A percentile compares a stretch with the other conserved stretches of the same genome.
Conservation (phyloP, 2,329 filamentous ascomycete genomes). For the Fusarium pseudograminearum region DNA sequence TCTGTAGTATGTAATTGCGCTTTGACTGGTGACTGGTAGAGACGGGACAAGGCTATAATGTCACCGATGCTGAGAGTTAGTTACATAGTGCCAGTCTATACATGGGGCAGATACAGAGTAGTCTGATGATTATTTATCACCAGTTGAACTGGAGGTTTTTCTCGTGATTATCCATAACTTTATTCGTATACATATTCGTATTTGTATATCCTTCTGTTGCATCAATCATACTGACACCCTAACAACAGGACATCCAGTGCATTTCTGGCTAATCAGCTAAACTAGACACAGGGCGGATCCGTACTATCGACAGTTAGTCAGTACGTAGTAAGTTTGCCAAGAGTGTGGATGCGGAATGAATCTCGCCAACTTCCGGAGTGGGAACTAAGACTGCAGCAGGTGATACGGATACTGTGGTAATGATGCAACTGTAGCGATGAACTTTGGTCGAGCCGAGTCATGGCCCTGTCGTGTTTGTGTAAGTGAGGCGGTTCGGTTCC, state of each 20-base stretch:
- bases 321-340: not conserved
- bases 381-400: not conserved
- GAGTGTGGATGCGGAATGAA: slow-evolving; percentile 10
- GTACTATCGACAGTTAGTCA: not conserved
- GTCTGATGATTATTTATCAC: not conserved
- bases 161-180: not conserved
- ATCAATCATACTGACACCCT: not conserved
- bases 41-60: slow-evolving; percentile 3
- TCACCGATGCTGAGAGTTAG: not conserved
- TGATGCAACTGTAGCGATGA: slow-evolving; percentile 7
- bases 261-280: not conserved
- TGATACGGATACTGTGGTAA: not conserved
- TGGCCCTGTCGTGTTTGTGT: slow-evolving; percentile 29
- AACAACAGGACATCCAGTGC: not conserved
- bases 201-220: not conserved
- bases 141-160: not conserved
- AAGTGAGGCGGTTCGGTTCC: slow-evolving; percentile 30
- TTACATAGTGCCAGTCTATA: not conserved
- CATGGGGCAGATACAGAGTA: not conserved
- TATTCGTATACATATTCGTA: not conserved
- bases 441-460: slow-evolving; percentile 29
- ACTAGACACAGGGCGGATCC: slow-evolving; percentile 1
- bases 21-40: slow-evolving; percentile 31
- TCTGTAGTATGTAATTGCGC: slow-evolving; percentile 25
- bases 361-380: slow-evolving; percentile 8